Percentiles rank a stretch among this genome's conserved stretches.
Conservation (phyloP, 352 stramenopile species). For the Plasmopara muralis region DNA sequence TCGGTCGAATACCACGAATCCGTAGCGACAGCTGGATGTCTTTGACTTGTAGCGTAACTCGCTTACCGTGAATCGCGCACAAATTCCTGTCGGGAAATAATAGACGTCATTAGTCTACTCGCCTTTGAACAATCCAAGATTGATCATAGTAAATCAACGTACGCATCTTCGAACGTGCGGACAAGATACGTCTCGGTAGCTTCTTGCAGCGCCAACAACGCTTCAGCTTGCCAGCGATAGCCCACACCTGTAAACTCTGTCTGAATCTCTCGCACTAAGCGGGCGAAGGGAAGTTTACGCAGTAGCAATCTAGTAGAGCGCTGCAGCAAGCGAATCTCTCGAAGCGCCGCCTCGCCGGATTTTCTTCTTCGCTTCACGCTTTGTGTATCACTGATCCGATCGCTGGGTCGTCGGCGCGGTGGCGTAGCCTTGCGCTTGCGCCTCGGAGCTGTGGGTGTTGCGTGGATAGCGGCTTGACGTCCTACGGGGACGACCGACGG, state of each 20-base stretch:
- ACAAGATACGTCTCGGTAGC: slow-evolving; percentile 93
- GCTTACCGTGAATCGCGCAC: slow-evolving; percentile 94
- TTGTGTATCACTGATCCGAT: slow-evolving; percentile 8
- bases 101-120: slow-evolving; percentile 1
- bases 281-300: slow-evolving; percentile 94
- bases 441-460: slow-evolving; percentile 28
- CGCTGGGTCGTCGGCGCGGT: slow-evolving; percentile 16
- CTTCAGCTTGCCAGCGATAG: slow-evolving; percentile 89
- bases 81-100: slow-evolving; percentile 75
- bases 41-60: slow-evolving; percentile 94
- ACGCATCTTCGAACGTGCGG: slow-evolving; percentile 92
- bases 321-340: slow-evolving; percentile 96
- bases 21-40: slow-evolving; percentile 92
- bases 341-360: slow-evolving; percentile 78
- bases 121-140: not conserved
- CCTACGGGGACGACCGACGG: slow-evolving; percentile 30
- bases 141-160: slow-evolving; percentile 23
- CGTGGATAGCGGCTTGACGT: slow-evolving; percentile 35
- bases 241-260: slow-evolving; percentile 67
- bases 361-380: slow-evolving; percentile 45
- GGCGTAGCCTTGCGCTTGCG: slow-evolving; percentile 29
- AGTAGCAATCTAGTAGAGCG: slow-evolving; percentile 93
- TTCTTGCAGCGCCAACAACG: slow-evolving; percentile 90
- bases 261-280: slow-evolving; percentile 93
- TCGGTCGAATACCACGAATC: slow-evolving; percentile 75